Conservation (phyloP, 305 asterid species). For the Fraxinus albicans region DNA sequence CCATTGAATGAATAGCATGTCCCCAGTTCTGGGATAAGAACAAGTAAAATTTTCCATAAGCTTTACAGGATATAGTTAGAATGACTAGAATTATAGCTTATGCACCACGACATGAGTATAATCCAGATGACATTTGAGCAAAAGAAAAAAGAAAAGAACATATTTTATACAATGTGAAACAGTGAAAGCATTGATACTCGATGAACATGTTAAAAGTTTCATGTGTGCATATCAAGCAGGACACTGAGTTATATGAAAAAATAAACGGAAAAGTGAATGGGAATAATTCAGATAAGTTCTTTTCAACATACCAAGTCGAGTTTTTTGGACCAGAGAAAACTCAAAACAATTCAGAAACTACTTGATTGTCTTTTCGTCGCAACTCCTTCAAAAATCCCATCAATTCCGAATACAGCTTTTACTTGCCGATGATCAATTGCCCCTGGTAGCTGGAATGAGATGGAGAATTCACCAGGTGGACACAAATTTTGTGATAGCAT, state of each 20-base stretch:
- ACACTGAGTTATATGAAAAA: background rate
- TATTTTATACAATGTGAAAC: background rate
- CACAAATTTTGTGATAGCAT: background rate
- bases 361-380: conserved; percentile 30
- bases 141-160: background rate
- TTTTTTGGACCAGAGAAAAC: background rate
- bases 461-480: conserved; percentile 29
- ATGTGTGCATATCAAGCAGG: background rate
- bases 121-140: background rate
- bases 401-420: conserved; percentile 33
- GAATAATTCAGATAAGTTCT: background rate
- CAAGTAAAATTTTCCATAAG: background rate
- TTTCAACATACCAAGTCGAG: background rate
- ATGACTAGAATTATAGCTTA: background rate
- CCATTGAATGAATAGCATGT: background rate
- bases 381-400: conserved; percentile 48
- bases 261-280: background rate
- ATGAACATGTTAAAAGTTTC: background rate
- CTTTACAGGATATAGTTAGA: background rate
- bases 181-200: background rate
- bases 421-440: conserved; percentile 36
- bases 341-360: background rate
- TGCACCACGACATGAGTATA: background rate
- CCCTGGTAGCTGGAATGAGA: conserved; percentile 33
- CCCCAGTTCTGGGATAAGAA: background rate